These are phyloP conservation scores for Chrysoporthe cubensis DNA, from an alignment of 2,329 filamentous ascomycete species.

Conservation along the genomic window DNA sequence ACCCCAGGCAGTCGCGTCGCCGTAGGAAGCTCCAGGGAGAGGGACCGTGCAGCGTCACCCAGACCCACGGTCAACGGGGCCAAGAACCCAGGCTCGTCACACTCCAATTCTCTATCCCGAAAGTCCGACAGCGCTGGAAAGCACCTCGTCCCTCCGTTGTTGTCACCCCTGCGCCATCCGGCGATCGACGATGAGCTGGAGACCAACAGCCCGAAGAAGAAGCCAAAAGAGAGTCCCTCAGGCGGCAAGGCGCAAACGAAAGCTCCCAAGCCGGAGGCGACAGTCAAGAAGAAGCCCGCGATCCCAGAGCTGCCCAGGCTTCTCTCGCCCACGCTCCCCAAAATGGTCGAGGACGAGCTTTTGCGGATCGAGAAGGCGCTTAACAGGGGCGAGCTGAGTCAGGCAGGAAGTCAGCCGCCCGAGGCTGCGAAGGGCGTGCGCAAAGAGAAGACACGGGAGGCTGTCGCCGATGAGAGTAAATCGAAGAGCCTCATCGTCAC, in stretches of 20 bases:
- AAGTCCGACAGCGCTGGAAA: constrained; percentile 45
- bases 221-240: constrained; percentile 40
- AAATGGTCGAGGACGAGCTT: constrained; percentile 53
- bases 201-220: constrained; percentile 34
- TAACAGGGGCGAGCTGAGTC: constrained; percentile 32
- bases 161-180: constrained; percentile 55
- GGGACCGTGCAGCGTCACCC: constrained; percentile 23
- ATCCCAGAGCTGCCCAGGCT: constrained; percentile 51
- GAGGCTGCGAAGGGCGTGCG: constrained; percentile 42
- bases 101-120: constrained; percentile 42
- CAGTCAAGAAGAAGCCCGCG: constrained; percentile 44
- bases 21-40: constrained; percentile 22
- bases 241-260: constrained; percentile 34
- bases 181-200: constrained; percentile 46
- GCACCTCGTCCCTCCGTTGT: constrained; percentile 51
- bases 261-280: constrained; percentile 35
- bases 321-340: constrained; percentile 60
- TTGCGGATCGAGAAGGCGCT: constrained; percentile 41
- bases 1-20: constrained; percentile 18
- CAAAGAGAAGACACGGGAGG: constrained; percentile 40
- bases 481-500: constrained; percentile 44
- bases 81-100: constrained; percentile 40
- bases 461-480: constrained; percentile 38
- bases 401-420: constrained; percentile 33
- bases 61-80: constrained; percentile 43